Evolutionary conservation across 2,329 filamentous ascomycete species (phyloP), one percentile per base, ranked within the genome.

Genomic region (Pseudogymnoascus sp.): DNA sequence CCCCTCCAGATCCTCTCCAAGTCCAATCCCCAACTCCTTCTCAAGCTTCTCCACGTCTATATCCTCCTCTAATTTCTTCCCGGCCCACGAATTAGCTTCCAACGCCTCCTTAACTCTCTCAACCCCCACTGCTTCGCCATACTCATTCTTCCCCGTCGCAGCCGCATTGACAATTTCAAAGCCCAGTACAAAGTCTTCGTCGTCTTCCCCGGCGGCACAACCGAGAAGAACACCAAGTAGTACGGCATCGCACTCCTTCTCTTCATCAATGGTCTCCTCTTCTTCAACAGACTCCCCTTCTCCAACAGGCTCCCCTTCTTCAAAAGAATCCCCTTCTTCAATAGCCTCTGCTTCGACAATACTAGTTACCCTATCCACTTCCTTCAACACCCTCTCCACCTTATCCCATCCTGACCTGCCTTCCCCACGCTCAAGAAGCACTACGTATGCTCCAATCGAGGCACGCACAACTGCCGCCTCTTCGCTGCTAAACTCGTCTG

Each of bases 161-260:
- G 73, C 72, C 57, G 80, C 76, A 67, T 84, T 81, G 39, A 88
- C 81, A 74, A 84, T 87, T 75, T 89, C 86, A 66, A 88, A 72
- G 1, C 83, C 82, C 36, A 71, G 77, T 62, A 81, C 81, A 3
- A 78, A 78, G 67, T 1, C 9, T 1, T 82, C 85, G 21, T 79
- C 66, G 61, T 84, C 83, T 66, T 88, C 85, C 84, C 84, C 87
- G 64, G 81, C 79, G 29, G 84, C 82, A 33, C 36, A 31, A 21
- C 76, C 79, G 31, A 88, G 77, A 0, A 81, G 84, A 1, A 88
- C 74, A 1, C 80, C 86, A 10, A 89, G 67, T 13, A 78, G 76
- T 0, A 87, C 83, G 0, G 85, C 86, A 62, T 88, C 85, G 85
- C 85, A 88, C 1, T 76, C 75, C 6, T 83, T 83, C 2, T 84